Conservation (phyloP, 2,329 filamentous ascomycete genomes). For the Helotiales sp. region DNA sequence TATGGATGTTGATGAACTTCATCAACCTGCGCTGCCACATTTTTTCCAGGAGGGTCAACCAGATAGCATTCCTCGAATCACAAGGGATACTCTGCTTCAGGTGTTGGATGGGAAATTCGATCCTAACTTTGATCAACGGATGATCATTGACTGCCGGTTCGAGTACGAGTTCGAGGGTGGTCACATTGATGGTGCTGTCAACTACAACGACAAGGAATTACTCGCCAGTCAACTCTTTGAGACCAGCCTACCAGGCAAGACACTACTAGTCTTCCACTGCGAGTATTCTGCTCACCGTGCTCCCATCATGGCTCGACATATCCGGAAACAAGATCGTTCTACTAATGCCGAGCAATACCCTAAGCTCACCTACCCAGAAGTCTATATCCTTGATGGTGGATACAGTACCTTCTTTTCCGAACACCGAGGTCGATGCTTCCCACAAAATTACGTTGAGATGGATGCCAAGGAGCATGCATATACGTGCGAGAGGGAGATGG, state of each 20-base stretch:
- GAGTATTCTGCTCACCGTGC: slow-evolving; percentile 98
- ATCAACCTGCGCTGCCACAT: slow-evolving; percentile 79
- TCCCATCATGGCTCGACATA: slow-evolving; percentile 92
- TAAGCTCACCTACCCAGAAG: slow-evolving; percentile 88
- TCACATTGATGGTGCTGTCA: slow-evolving; percentile 90
- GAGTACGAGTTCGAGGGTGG: slow-evolving; percentile 98
- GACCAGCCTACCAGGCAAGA: slow-evolving; percentile 66
- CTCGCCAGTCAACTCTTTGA: slow-evolving; percentile 81
- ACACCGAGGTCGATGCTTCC: slow-evolving; percentile 81
- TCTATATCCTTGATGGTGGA: slow-evolving; percentile 95
- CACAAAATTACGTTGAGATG: slow-evolving; percentile 98
- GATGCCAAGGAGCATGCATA: slow-evolving; percentile 87
- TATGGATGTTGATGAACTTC: slow-evolving; percentile 81
- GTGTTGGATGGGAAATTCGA: slow-evolving; percentile 85
- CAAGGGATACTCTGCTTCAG: slow-evolving; percentile 79
- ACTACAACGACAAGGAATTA: slow-evolving; percentile 95
- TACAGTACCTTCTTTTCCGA: slow-evolving; percentile 91
- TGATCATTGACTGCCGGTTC: slow-evolving; percentile 95
- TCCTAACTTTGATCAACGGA: slow-evolving; percentile 75
- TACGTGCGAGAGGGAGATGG: slow-evolving; percentile 93
- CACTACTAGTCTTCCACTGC: slow-evolving; percentile 92
- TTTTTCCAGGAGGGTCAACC: slow-evolving; percentile 80
- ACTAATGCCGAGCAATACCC: slow-evolving; percentile 88
- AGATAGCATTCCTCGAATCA: slow-evolving; percentile 88
- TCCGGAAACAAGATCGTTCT: slow-evolving; percentile 86